Percentiles rank a stretch among this genome's conserved stretches.
Conservation (phyloP, 768 basidiomycete genomes). For the Leucogyrophana mollusca region DNA sequence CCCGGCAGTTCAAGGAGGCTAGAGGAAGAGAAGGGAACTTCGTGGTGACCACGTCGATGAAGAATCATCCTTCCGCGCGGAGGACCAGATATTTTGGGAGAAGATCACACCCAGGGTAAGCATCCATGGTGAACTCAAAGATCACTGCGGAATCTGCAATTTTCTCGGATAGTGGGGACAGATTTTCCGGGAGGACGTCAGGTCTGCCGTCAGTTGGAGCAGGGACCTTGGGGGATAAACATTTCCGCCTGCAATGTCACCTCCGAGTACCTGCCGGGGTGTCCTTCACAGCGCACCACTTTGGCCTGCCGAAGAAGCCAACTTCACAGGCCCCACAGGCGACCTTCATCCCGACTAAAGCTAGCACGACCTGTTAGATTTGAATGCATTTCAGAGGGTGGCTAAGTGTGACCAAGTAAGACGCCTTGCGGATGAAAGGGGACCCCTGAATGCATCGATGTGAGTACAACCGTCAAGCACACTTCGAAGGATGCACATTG, state of each 20-base stretch:
- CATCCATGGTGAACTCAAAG: slow-evolving; percentile 62
- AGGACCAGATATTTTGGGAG: slow-evolving; percentile 51
- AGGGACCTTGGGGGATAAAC: slow-evolving; percentile 38
- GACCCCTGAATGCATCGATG: slow-evolving; percentile 20
- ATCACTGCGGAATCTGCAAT: slow-evolving; percentile 62
- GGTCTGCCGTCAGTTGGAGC: slow-evolving; percentile 60
- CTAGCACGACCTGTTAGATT: slow-evolving; percentile 58
- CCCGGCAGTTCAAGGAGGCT: slow-evolving; percentile 34
- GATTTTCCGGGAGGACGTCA: slow-evolving; percentile 46
- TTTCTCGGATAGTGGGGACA: slow-evolving; percentile 56
- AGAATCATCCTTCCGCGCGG: slow-evolving; percentile 58
- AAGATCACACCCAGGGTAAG: slow-evolving; percentile 42
- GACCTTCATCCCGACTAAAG: slow-evolving; percentile 54
- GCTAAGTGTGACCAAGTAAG: background rate
- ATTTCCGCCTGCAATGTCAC: background rate
- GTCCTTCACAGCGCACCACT: slow-evolving; percentile 60
- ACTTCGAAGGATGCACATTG: background rate
- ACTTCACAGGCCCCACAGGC: slow-evolving; percentile 51
- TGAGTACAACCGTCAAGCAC: too few species aligned
- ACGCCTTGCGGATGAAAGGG: slow-evolving; percentile 53
- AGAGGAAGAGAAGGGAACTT: slow-evolving; percentile 40
- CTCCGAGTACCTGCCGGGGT: slow-evolving; percentile 54
- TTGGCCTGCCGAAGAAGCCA: slow-evolving; percentile 60
- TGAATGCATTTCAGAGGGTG: background rate
- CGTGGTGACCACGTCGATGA: slow-evolving; percentile 51